phyloP scores from a whole-genome alignment of 2,329 filamentous ascomycete genomes.

The Talaromyces sp. region DNA sequence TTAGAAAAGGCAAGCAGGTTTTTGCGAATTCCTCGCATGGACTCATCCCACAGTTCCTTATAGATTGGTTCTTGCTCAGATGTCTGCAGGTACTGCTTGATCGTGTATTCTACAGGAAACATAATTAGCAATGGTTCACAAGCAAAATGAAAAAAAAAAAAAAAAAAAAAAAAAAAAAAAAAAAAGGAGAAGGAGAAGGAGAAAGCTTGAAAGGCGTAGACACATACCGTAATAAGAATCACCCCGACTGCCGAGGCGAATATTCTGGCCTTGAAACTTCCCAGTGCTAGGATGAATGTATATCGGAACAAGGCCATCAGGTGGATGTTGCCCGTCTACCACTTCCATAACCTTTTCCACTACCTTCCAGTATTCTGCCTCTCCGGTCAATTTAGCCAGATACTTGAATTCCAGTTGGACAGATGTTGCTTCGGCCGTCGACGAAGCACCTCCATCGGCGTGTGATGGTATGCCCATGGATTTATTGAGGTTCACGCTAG shows the following conservation, averaged over 20 bases:
- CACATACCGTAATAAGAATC: constrained; percentile 83
- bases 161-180: too few species aligned
- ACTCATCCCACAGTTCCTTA: constrained; percentile 88
- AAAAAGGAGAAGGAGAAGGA: too few species aligned
- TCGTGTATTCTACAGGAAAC: constrained; percentile 72
- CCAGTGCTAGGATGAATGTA: constrained; percentile 81
- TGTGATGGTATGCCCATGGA: constrained; percentile 78
- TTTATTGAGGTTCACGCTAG: constrained; percentile 84
- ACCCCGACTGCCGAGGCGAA: constrained; percentile 87
- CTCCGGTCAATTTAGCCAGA: constrained; percentile 88
- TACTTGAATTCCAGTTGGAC: constrained; percentile 98
- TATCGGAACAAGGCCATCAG: constrained; percentile 87
- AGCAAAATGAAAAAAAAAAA: neutral
- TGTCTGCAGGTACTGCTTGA: constrained; percentile 97
- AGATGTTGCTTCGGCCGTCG: constrained; percentile 89
- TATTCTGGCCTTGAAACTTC: constrained; percentile 78
- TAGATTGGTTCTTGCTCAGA: constrained; percentile 84
- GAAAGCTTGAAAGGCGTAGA: too few species aligned
- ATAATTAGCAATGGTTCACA: neutral
- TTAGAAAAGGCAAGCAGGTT: constrained; percentile 88
- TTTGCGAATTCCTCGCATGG: constrained; percentile 82
- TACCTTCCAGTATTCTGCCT: constrained; percentile 88
- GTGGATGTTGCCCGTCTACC: constrained; percentile 76
- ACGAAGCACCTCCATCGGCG: constrained; percentile 82
- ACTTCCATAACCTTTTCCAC: constrained; percentile 91